Evolutionary conservation across 225 moss, liverwort and hornwort species (phyloP).

Genomic region (Asterella californica): DNA sequence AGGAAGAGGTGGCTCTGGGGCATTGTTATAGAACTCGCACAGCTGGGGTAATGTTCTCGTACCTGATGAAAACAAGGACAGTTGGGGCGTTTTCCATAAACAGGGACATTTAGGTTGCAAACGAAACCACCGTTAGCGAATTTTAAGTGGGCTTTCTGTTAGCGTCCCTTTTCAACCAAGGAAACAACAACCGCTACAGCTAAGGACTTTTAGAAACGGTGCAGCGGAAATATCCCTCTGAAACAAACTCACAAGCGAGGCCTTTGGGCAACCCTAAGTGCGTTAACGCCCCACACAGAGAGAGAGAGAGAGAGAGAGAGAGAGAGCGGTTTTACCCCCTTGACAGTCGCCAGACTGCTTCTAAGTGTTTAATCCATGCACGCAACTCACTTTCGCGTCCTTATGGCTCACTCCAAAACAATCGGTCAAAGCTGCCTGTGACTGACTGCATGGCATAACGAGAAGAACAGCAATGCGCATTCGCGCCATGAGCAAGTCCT

Average conservation of each 20-base stretch:
- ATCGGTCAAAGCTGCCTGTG: neutral
- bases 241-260: neutral
- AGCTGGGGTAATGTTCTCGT: neutral
- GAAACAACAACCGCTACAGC: conserved; percentile 13
- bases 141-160: conserved; percentile 12
- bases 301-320: neutral
- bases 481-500: neutral
- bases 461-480: neutral
- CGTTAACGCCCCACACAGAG: neutral
- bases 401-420: conserved; percentile 8
- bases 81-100: neutral
- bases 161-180: conserved; percentile 1
- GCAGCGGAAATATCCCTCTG: neutral
- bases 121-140: conserved; percentile 15
- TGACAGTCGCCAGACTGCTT: neutral
- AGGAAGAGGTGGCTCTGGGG: neutral
- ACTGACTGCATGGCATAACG: neutral
- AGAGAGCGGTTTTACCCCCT: neutral
- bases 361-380: neutral
- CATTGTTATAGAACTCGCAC: neutral
- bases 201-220: neutral
- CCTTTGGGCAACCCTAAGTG: neutral
- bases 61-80: conserved; percentile 2
- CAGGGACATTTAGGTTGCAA: neutral
- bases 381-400: conserved; percentile 1